Evolutionary conservation across 164 flowering plant species (phyloP).

Genomic region (Vitis riparia): DNA sequence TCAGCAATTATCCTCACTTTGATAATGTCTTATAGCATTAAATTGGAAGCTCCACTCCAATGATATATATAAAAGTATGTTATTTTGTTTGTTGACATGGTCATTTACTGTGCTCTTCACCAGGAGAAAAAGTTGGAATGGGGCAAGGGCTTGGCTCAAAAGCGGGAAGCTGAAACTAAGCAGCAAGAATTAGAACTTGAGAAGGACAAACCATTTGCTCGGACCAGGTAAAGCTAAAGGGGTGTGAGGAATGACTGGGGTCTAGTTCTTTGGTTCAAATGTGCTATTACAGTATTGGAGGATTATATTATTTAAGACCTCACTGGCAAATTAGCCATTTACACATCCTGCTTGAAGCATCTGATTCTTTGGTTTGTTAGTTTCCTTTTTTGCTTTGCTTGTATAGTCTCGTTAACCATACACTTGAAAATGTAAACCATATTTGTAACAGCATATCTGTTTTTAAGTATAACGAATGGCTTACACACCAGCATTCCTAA

Average conservation of each 20-base stretch:
- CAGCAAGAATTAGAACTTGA: slow-evolving; percentile 65
- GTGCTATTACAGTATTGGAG: too few species aligned
- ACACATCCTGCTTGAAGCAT: too few species aligned
- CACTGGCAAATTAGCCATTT: too few species aligned
- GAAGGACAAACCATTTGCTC: slow-evolving; percentile 88
- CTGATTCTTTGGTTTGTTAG: too few species aligned
- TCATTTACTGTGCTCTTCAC: slow-evolving; percentile 8
- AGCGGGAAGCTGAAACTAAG: slow-evolving; percentile 84
- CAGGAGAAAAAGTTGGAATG: slow-evolving; percentile 89
- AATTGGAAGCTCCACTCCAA: background rate
- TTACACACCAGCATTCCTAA: background rate
- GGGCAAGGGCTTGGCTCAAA: slow-evolving; percentile 96
- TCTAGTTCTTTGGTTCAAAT: background rate
- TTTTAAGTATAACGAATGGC: background rate
- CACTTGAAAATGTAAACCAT: background rate
- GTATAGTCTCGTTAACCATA: too few species aligned
- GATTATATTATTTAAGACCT: too few species aligned
- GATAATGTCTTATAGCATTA: background rate
- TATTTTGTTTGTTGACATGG: background rate
- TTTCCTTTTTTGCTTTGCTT: too few species aligned
- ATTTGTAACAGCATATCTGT: background rate
- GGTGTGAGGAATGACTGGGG: background rate
- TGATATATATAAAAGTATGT: background rate
- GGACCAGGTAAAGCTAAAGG: slow-evolving; percentile 55
- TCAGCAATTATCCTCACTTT: background rate